Percentiles rank a stretch among this genome's conserved stretches.
Conservation (phyloP, 2,329 filamentous ascomycete species). For the Apiospora rasikravindrae region DNA sequence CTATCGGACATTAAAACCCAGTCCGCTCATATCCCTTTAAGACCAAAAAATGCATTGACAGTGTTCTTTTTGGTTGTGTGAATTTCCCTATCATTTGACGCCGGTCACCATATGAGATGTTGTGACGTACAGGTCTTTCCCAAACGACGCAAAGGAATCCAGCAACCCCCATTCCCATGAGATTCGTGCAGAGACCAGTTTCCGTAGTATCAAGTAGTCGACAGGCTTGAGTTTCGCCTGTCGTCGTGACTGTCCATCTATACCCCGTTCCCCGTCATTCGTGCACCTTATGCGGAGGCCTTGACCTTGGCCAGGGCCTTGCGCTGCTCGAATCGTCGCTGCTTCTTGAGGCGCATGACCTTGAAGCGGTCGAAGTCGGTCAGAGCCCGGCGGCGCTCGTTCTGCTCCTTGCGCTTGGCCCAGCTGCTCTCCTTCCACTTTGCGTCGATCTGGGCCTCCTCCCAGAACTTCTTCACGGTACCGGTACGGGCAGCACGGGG, state of each 20-base stretch:
- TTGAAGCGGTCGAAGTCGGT: slow-evolving; percentile 99
- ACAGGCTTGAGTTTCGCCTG: slow-evolving; percentile 7
- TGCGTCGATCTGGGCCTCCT: slow-evolving; percentile 86
- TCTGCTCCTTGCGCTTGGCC: slow-evolving; percentile 91
- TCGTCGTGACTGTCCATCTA: slow-evolving; percentile 18
- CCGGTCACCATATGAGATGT: slow-evolving; percentile 56
- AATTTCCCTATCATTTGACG: slow-evolving; percentile 68
- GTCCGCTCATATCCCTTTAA: slow-evolving; percentile 17
- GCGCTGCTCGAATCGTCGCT: slow-evolving; percentile 97
- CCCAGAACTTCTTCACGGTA: slow-evolving; percentile 86
- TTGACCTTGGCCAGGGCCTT: slow-evolving; percentile 95
- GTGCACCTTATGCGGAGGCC: slow-evolving; percentile 70
- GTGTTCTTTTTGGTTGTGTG: slow-evolving; percentile 44
- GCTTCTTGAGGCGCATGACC: slow-evolving; percentile 99
- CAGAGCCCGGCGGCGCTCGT: slow-evolving; percentile 84
- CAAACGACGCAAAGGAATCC: slow-evolving; percentile 60
- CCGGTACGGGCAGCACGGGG: slow-evolving; percentile 84
- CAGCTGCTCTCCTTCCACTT: slow-evolving; percentile 92
- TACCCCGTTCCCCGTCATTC: slow-evolving; percentile 23
- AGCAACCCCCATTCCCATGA: slow-evolving; percentile 42
- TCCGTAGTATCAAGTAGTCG: slow-evolving; percentile 21
- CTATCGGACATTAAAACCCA: slow-evolving; percentile 18
- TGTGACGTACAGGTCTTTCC: slow-evolving; percentile 70
- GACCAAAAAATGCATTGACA: slow-evolving; percentile 18
- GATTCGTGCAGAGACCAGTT: slow-evolving; percentile 26